phyloP scores from a whole-genome alignment of 2,329 filamentous ascomycete species.

The Alternaria brassicicola region DNA sequence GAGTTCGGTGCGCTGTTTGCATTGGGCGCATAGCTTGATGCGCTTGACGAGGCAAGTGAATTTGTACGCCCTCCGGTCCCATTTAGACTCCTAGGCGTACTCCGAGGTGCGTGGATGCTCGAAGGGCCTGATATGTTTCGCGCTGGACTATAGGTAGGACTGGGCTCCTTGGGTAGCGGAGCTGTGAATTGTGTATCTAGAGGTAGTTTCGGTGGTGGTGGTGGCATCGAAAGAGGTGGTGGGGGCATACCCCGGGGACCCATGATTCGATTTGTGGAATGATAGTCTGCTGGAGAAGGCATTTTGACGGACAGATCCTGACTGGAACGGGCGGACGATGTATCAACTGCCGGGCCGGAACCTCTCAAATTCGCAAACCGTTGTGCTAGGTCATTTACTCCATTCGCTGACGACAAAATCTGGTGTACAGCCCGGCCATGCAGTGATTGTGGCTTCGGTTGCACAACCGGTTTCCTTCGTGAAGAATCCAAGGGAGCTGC shows the following conservation, averaged over 20 bases:
- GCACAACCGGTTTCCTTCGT: constrained; percentile 52
- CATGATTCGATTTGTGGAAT: constrained; percentile 41
- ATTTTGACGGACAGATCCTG: constrained; percentile 48
- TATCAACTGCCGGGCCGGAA: constrained; percentile 27
- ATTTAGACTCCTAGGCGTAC: constrained; percentile 68
- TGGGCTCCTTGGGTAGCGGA: constrained; percentile 71
- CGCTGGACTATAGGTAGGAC: constrained; percentile 79
- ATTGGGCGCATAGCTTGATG: constrained; percentile 46
- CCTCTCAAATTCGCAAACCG: constrained; percentile 48
- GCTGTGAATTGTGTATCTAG: constrained; percentile 60
- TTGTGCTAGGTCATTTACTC: constrained; percentile 42
- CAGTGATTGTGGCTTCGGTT: constrained; percentile 71
- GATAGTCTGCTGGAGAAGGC: constrained; percentile 51
- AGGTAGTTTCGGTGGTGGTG: constrained; percentile 54
- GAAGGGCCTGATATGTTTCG: constrained; percentile 72
- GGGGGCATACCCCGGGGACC: constrained; percentile 63
- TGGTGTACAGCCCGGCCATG: constrained; percentile 64
- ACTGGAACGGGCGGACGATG: constrained; percentile 26
- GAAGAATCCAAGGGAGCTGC: constrained; percentile 26
- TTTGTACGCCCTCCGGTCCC: constrained; percentile 61
- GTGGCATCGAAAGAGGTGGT: constrained; percentile 25
- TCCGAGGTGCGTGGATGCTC: constrained; percentile 68
- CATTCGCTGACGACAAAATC: constrained; percentile 31
- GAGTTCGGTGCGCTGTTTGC: constrained; percentile 46
- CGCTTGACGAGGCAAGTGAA: constrained; percentile 55